phyloP scores from a whole-genome alignment of 208 protist species.

The Lotmaria passim region DNA sequence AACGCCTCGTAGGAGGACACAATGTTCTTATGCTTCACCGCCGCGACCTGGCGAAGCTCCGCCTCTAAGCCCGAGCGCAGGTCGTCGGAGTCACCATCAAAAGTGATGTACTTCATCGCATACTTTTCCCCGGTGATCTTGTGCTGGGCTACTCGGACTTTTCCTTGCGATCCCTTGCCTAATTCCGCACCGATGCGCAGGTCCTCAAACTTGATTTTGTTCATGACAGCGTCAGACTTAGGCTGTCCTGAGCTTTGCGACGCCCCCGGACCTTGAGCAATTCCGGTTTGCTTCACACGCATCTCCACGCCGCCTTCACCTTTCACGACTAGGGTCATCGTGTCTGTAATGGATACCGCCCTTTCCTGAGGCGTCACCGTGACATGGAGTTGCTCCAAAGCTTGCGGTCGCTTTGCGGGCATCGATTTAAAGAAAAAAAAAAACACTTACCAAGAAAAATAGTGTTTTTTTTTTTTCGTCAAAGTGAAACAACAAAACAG shows the following conservation, averaged over 20 bases:
- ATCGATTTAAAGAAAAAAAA: conserved; percentile 37
- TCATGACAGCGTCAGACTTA: conserved; percentile 58
- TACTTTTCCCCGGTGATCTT: conserved; percentile 74
- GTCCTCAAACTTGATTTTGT: conserved; percentile 90
- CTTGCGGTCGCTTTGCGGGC: conserved; percentile 80
- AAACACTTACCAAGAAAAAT: conserved; percentile 12
- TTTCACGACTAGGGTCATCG: conserved; percentile 90
- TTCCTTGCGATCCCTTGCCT: conserved; percentile 89
- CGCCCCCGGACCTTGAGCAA: conserved; percentile 47
- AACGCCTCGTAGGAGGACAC: conserved; percentile 92
- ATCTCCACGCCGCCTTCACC: conserved; percentile 83
- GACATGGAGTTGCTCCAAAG: conserved; percentile 69
- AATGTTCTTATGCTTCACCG: conserved; percentile 88
- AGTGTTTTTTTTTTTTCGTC: not conserved
- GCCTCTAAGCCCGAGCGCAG: conserved; percentile 70
- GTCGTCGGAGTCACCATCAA: conserved; percentile 78
- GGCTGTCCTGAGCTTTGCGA: conserved; percentile 17
- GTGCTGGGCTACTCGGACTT: conserved; percentile 85
- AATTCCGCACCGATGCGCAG: conserved; percentile 78
- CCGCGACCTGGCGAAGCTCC: conserved; percentile 82
- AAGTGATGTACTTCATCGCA: conserved; percentile 87
- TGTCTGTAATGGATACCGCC: conserved; percentile 89
- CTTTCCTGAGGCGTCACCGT: conserved; percentile 65
- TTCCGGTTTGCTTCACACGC: conserved; percentile 89
- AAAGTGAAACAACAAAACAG: conserved; percentile 20